Evolutionary conservation across 169 alveolate species (phyloP).

Genomic region (Eimeria praecox): DNA sequence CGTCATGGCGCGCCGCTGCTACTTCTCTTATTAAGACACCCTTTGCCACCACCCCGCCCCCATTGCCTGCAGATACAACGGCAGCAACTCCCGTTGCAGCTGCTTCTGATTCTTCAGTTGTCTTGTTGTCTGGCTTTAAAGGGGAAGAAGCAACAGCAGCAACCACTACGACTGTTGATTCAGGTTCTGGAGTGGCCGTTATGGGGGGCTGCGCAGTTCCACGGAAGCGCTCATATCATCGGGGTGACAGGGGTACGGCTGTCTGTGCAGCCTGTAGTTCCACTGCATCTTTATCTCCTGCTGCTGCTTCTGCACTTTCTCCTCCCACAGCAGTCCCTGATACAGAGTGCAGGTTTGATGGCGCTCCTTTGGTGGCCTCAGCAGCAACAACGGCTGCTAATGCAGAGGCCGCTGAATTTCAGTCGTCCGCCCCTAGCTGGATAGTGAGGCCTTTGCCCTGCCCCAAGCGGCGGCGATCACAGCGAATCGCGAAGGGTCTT

Average conservation of each 20-base stretch:
- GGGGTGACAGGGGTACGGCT: background rate
- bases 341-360: background rate
- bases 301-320: background rate
- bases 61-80: background rate
- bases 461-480: background rate
- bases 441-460: background rate
- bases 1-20: conserved; percentile 17
- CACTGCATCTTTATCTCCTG: background rate
- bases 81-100: background rate
- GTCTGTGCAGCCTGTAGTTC: background rate
- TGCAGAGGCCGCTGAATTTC: background rate
- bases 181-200: background rate
- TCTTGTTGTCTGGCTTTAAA: background rate
- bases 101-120: background rate
- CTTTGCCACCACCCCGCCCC: background rate
- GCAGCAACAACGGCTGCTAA: background rate
- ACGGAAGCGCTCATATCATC: background rate
- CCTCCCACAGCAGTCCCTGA: background rate
- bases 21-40: background rate
- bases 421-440: background rate
- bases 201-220: background rate
- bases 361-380: background rate
- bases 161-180: background rate
- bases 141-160: background rate
- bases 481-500: background rate